Evolutionary conservation across 352 stramenopile species (phyloP).

Genomic region (Globisporangium mamillatum): DNA sequence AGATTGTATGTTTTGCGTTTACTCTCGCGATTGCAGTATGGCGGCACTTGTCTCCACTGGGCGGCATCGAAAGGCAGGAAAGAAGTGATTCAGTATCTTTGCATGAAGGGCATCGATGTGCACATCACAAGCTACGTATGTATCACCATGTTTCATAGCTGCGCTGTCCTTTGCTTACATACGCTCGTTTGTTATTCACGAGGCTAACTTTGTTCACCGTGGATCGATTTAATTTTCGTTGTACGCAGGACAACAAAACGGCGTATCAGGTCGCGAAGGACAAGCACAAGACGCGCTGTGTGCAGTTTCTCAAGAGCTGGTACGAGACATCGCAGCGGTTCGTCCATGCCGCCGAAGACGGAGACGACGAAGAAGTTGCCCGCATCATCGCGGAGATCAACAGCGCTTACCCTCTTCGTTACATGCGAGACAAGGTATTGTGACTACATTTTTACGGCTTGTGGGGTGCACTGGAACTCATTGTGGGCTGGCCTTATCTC

Average conservation of each 20-base stretch:
- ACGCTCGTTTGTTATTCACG: background rate
- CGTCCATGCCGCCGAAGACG: constrained; percentile 78
- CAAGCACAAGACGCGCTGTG: constrained; percentile 86
- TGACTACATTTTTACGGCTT: background rate
- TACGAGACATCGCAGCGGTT: constrained; percentile 89
- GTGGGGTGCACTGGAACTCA: background rate
- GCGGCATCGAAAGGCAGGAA: constrained; percentile 79
- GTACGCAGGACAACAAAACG: constrained; percentile 80
- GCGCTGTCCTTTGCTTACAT: background rate
- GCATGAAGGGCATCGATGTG: constrained; percentile 87
- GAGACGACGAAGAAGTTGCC: constrained; percentile 73
- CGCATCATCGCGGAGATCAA: constrained; percentile 84
- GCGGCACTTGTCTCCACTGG: constrained; percentile 83
- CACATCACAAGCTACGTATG: constrained; percentile 88
- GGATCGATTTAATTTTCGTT: background rate
- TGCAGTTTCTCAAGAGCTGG: constrained; percentile 86
- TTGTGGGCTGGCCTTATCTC: background rate
- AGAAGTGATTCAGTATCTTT: constrained; percentile 87
- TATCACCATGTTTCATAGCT: background rate
- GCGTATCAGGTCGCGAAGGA: constrained; percentile 87
- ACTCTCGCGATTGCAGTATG: constrained; percentile 48
- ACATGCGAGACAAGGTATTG: constrained; percentile 82
- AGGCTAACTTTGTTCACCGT: background rate
- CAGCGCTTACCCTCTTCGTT: constrained; percentile 68
- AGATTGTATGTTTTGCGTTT: background rate